phyloP scores from a whole-genome alignment of 257 asterid species.

The Nemophila menziesii region DNA sequence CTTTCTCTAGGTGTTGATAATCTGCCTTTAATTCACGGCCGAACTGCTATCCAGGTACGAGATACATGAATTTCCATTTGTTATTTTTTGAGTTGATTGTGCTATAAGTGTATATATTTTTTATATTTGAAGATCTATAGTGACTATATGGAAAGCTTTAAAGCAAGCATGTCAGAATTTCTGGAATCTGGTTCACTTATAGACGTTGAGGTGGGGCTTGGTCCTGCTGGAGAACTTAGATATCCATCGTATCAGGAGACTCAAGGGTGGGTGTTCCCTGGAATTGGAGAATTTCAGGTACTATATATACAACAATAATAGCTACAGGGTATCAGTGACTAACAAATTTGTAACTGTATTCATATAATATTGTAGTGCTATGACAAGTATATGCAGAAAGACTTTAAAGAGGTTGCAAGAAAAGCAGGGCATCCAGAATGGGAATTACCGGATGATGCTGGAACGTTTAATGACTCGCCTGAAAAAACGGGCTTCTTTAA shows the following conservation, averaged over 20 bases:
- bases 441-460: slow-evolving; percentile 27
- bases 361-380: slow-evolving; percentile 21
- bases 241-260: slow-evolving; percentile 67
- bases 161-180: slow-evolving; percentile 50
- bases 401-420: slow-evolving; percentile 21
- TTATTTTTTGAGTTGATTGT: not conserved
- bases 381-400: slow-evolving; percentile 24
- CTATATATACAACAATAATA: too few relatives aligned
- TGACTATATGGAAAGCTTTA: slow-evolving; percentile 64
- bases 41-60: slow-evolving; percentile 61
- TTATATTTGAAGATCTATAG: slow-evolving; percentile 42
- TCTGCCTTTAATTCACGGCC: slow-evolving; percentile 46
- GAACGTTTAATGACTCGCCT: slow-evolving; percentile 28
- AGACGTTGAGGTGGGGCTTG: slow-evolving; percentile 80
- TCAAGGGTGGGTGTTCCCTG: slow-evolving; percentile 78
- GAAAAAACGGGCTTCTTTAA: slow-evolving; percentile 25
- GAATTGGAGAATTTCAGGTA: slow-evolving; percentile 79
- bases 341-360: too few relatives aligned
- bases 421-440: slow-evolving; percentile 28
- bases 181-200: slow-evolving; percentile 40
- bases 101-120: not conserved
- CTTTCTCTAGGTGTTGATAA: slow-evolving; percentile 68
- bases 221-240: slow-evolving; percentile 84
- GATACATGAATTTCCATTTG: not conserved
- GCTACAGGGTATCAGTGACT: too few relatives aligned